Evolutionary conservation across 148 eudicot genomes (phyloP).

Genomic region (Silene uniflora): DNA sequence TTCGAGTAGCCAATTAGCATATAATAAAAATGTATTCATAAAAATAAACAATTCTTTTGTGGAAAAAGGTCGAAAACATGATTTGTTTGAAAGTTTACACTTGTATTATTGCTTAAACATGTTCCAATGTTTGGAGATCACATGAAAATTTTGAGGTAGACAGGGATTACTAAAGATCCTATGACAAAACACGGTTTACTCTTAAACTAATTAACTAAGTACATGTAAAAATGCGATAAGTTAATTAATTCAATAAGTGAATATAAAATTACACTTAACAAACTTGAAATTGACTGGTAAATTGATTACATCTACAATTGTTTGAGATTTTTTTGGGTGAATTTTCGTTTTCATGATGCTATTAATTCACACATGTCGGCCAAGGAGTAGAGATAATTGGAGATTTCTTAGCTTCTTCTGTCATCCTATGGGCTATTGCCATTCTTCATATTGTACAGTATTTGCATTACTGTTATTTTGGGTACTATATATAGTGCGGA

Average conservation of each 20-base stretch:
- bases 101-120: neutral
- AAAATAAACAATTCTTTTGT: too few species aligned
- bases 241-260: neutral
- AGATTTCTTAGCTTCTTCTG: neutral
- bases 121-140: conserved; percentile 13
- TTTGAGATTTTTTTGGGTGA: neutral
- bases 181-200: neutral
- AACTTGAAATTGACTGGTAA: neutral
- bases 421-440: neutral
- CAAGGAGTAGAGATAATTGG: neutral
- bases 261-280: neutral
- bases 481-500: too few species aligned
- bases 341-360: neutral
- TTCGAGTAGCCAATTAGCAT: too few species aligned
- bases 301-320: neutral
- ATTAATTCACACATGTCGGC: neutral
- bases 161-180: neutral
- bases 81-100: neutral
- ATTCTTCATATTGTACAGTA: neutral
- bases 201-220: neutral
- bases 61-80: neutral
- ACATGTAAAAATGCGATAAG: neutral
- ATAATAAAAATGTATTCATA: too few species aligned
- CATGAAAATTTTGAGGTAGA: neutral
- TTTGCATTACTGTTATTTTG: too few species aligned